A percentile compares a stretch with the other conserved stretches of the same genome.
phyloP scores from a whole-genome alignment of 768 basidiomycete species.

The Tulasnella calospora region DNA sequence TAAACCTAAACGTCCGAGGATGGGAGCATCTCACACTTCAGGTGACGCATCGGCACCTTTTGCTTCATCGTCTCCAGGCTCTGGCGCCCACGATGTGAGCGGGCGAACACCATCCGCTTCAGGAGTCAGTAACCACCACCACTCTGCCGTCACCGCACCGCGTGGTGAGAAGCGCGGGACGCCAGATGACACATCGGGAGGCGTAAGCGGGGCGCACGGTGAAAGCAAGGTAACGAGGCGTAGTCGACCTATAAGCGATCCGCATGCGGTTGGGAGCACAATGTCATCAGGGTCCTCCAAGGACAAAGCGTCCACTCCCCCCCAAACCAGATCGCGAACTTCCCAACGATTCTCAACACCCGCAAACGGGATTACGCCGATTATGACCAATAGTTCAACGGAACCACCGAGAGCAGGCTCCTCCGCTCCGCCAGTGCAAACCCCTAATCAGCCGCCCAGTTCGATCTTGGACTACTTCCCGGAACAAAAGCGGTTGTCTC shows the following conservation, averaged over 20 bases:
- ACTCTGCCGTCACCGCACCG: neutral
- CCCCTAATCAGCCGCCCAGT: neutral
- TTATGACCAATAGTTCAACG: neutral
- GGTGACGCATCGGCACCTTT: neutral
- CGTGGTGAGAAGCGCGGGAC: neutral
- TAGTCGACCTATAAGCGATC: slow-evolving; percentile 15
- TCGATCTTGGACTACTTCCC: neutral
- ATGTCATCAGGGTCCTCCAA: neutral
- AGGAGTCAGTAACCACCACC: slow-evolving; percentile 2
- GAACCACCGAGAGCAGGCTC: neutral
- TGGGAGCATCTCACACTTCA: neutral
- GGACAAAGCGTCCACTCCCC: slow-evolving; percentile 12
- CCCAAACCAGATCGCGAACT: neutral
- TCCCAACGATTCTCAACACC: neutral
- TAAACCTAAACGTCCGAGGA: neutral
- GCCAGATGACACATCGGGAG: neutral
- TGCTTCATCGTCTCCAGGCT: neutral
- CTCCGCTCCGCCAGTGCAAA: neutral
- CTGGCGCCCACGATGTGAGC: neutral
- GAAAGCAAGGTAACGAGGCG: slow-evolving; percentile 16
- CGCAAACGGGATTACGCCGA: neutral
- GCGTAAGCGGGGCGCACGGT: neutral
- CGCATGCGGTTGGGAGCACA: slow-evolving; percentile 9
- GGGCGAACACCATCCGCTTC: neutral
- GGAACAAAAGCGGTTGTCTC: slow-evolving; percentile 34